Conservation (phyloP, 441 rosid species). For the Hura crepitans region DNA sequence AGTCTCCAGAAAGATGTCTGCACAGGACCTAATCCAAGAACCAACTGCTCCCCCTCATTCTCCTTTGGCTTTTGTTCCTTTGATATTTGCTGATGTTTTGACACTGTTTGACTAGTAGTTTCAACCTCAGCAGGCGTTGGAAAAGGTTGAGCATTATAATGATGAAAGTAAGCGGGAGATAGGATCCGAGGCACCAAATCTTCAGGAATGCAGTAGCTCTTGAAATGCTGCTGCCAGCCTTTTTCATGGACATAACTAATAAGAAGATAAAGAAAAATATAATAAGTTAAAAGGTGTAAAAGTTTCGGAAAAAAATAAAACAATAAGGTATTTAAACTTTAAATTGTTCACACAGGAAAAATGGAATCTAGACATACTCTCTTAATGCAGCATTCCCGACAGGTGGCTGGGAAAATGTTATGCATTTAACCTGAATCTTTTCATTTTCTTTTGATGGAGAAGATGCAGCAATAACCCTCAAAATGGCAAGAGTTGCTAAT, state of each 20-base stretch:
- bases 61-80: slow-evolving; percentile 46
- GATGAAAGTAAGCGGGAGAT: slow-evolving; percentile 97
- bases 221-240: slow-evolving; percentile 93
- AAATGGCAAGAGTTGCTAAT: slow-evolving; percentile 92
- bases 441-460: slow-evolving; percentile 64
- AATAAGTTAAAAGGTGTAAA: not conserved
- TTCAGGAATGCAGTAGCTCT: slow-evolving; percentile 96
- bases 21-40: slow-evolving; percentile 91
- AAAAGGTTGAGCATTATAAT: slow-evolving; percentile 67
- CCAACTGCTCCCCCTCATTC: slow-evolving; percentile 68
- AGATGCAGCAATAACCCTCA: slow-evolving; percentile 84
- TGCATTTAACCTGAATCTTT: slow-evolving; percentile 76
- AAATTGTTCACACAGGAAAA: not conserved
- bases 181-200: slow-evolving; percentile 94
- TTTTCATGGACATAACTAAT: slow-evolving; percentile 78
- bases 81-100: slow-evolving; percentile 42
- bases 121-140: slow-evolving; percentile 44
- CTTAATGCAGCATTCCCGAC: slow-evolving; percentile 95
- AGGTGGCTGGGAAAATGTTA: slow-evolving; percentile 95
- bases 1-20: slow-evolving; percentile 94
- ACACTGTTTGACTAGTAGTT: slow-evolving; percentile 31
- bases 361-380: slow-evolving; percentile 54
- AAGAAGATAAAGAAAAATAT: slow-evolving; percentile 10
- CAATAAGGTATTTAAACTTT: slow-evolving; percentile 7
- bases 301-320: not conserved